phyloP scores from a whole-genome alignment of 1,284 basidiomycete species.

The Porogramme epimiltina region DNA sequence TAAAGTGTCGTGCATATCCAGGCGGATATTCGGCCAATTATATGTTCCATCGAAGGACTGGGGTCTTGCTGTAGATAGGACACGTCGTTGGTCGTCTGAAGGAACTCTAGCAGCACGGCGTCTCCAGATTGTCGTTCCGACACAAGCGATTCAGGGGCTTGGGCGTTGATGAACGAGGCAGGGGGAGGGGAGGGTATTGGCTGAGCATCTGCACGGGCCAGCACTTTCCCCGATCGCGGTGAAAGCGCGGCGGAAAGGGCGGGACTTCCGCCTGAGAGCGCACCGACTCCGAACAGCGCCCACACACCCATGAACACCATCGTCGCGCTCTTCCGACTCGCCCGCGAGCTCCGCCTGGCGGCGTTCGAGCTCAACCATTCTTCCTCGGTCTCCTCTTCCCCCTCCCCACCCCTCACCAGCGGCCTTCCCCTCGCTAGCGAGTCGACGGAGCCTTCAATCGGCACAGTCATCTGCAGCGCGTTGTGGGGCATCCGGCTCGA shows the following conservation, averaged over 20 bases:
- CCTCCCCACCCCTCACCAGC: conserved; percentile 35
- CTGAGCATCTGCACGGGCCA: conserved; percentile 21
- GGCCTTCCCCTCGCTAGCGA: conserved; percentile 46
- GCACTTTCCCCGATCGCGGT: conserved; percentile 34
- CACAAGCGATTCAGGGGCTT: not conserved
- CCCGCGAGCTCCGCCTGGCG: conserved; percentile 48
- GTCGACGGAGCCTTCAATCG: conserved; percentile 26
- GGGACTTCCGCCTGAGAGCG: conserved; percentile 39
- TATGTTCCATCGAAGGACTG: conserved; percentile 44
- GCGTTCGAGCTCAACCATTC: conserved; percentile 25
- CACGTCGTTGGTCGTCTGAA: not conserved
- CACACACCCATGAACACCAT: conserved; percentile 77
- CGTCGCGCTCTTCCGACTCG: conserved; percentile 62
- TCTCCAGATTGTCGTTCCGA: conserved; percentile 12
- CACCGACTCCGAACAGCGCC: conserved; percentile 67
- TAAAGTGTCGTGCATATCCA: conserved; percentile 93
- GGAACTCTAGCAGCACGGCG: conserved; percentile 1
- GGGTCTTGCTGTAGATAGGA: conserved; percentile 4
- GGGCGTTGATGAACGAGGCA: not conserved
- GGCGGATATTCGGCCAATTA: conserved; percentile 86
- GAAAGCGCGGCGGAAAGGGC: conserved; percentile 14
- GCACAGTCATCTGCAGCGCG: conserved; percentile 34
- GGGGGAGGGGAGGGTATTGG: not conserved
- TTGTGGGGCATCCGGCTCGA: conserved; percentile 30
- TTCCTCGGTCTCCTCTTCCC: conserved; percentile 9